phyloP scores from a whole-genome alignment of 2,329 filamentous ascomycete genomes.

The Mycosphaerella sp. region DNA sequence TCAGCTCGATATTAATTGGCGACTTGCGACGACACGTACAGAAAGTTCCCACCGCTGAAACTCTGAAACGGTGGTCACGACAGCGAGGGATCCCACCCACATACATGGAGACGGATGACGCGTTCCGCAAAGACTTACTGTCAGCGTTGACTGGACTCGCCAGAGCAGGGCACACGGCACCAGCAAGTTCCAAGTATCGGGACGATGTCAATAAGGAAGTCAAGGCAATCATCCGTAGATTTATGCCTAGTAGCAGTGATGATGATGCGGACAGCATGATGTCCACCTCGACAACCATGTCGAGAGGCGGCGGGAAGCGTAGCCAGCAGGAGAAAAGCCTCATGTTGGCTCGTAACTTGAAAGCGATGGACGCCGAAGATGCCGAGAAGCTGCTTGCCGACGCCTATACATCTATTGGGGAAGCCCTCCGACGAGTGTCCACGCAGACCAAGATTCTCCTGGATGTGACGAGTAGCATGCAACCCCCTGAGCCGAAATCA shows the following conservation, averaged over 20 bases:
- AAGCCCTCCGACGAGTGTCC: constrained; percentile 75
- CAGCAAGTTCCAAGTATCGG: constrained; percentile 76
- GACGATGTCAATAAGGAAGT: constrained; percentile 81
- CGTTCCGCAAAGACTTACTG: constrained; percentile 63
- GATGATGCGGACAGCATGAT: constrained; percentile 89
- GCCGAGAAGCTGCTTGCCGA: constrained; percentile 75
- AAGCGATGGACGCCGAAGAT: constrained; percentile 74
- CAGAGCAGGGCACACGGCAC: constrained; percentile 68
- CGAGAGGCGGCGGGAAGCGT: constrained; percentile 56
- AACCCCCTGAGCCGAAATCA: constrained; percentile 35
- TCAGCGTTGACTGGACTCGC: constrained; percentile 72
- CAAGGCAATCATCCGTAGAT: constrained; percentile 72
- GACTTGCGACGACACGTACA: constrained; percentile 78
- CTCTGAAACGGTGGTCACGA: constrained; percentile 72
- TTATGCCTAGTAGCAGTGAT: constrained; percentile 86
- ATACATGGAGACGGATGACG: constrained; percentile 67
- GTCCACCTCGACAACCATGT: constrained; percentile 61
- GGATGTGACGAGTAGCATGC: constrained; percentile 77
- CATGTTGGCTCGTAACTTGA: constrained; percentile 78
- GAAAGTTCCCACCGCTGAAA: constrained; percentile 62
- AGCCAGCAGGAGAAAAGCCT: constrained; percentile 85
- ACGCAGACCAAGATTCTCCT: constrained; percentile 93
- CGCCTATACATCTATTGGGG: constrained; percentile 81
- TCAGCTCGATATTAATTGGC: constrained; percentile 67
- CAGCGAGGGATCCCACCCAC: constrained; percentile 53